These are phyloP conservation scores for Glutinoglossum americanum DNA, from an alignment of 495 filamentous ascomycete genomes.

Conservation along the genomic window DNA sequence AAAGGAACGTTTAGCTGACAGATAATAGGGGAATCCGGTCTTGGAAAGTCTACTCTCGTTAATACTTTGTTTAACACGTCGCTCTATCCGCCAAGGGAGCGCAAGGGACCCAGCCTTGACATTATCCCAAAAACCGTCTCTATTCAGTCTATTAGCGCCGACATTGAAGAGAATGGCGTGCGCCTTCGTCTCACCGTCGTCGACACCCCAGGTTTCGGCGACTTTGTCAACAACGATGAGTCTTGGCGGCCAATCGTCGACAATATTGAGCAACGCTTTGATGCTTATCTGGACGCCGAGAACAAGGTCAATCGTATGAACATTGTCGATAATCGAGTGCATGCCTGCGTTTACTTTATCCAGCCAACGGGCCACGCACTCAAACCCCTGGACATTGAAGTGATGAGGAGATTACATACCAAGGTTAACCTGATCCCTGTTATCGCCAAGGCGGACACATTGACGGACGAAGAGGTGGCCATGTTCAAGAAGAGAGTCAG, in stretches of 20 bases:
- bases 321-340: slow-evolving; percentile 96
- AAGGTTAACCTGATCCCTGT: slow-evolving; percentile 99
- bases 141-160: slow-evolving; percentile 94
- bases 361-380: slow-evolving; percentile 98
- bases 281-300: slow-evolving; percentile 94
- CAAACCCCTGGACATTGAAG: slow-evolving; percentile 96
- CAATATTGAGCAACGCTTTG: slow-evolving; percentile 97
- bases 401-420: slow-evolving; percentile 96
- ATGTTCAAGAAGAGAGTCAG: slow-evolving; percentile 87
- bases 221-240: slow-evolving; percentile 99
- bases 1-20: slow-evolving; percentile 1
- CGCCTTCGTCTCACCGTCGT: slow-evolving; percentile 93
- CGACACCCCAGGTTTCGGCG: slow-evolving; percentile 93
- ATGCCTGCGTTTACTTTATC: slow-evolving; percentile 98
- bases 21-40: slow-evolving; percentile 75
- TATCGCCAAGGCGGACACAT: slow-evolving; percentile 93
- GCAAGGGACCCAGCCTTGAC: slow-evolving; percentile 85
- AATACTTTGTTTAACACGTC: slow-evolving; percentile 99
- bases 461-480: slow-evolving; percentile 89
- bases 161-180: slow-evolving; percentile 97
- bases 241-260: slow-evolving; percentile 97
- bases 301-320: slow-evolving; percentile 99
- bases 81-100: slow-evolving; percentile 95
- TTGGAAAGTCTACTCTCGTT: slow-evolving; percentile 96
- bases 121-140: slow-evolving; percentile 98